Evolutionary conservation across 345 rosid species (phyloP).

Genomic region (Dimocarpus longan): DNA sequence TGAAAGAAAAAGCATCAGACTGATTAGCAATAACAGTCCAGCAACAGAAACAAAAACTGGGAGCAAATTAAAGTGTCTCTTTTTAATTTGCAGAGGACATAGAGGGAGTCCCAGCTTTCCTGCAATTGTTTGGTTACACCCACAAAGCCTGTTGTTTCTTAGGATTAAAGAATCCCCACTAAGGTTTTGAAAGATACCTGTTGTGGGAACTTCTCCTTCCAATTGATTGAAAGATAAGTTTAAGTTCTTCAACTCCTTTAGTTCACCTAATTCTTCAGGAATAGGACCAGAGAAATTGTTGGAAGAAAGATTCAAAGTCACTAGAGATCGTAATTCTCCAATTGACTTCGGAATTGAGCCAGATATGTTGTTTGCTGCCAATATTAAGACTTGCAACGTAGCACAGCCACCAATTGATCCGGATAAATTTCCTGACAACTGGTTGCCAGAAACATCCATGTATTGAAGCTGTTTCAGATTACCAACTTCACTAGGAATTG

Average conservation of each 20-base stretch:
- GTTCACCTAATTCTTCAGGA: slow-evolving; percentile 4
- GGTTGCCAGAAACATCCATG: slow-evolving; percentile 12
- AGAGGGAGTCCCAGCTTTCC: slow-evolving; percentile 6
- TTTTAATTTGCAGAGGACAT: neutral
- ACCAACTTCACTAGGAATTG: slow-evolving; percentile 6
- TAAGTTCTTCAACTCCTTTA: neutral
- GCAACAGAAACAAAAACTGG: neutral
- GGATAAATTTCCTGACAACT: slow-evolving; percentile 23
- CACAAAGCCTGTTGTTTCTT: slow-evolving; percentile 12
- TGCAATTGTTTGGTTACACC: neutral
- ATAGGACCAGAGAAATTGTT: neutral
- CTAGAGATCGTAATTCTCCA: slow-evolving; percentile 10
- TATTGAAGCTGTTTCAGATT: slow-evolving; percentile 15
- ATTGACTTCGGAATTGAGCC: slow-evolving; percentile 17
- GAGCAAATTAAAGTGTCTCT: neutral
- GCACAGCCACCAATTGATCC: slow-evolving; percentile 12
- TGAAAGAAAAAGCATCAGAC: neutral
- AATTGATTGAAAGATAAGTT: slow-evolving; percentile 15
- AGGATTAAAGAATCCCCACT: neutral
- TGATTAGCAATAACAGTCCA: neutral
- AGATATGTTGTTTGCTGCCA: slow-evolving; percentile 25
- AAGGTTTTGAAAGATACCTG: slow-evolving; percentile 1
- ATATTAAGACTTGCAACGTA: neutral
- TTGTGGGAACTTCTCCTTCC: slow-evolving; percentile 10
- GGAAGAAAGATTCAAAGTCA: slow-evolving; percentile 9